Percentiles rank a stretch among this genome's conserved stretches.
Evolutionary conservation across 148 eudicot genomes (phyloP).

Genomic region (Amaranthus palmeri): DNA sequence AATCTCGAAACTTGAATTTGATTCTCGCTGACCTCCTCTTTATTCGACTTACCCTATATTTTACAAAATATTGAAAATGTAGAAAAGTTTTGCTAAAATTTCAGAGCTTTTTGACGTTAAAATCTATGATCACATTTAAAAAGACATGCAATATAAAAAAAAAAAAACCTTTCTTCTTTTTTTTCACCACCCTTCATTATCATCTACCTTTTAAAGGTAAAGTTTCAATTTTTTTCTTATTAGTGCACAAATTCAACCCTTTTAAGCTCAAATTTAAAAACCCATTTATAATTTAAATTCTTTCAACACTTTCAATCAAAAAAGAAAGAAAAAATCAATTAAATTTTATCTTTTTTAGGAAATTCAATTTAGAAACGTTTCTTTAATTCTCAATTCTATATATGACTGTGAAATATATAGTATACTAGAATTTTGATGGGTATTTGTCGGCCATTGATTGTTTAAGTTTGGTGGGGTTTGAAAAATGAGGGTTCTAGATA

Average conservation of each 20-base stretch:
- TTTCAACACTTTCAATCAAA: neutral
- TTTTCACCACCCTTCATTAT: neutral
- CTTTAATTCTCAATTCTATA: neutral
- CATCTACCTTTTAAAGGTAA: conserved; percentile 2
- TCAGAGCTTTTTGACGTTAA: conserved; percentile 14
- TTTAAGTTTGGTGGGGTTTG: conserved; percentile 6
- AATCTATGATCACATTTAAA: neutral
- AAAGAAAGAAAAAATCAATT: too few relatives aligned
- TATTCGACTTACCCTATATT: too few relatives aligned
- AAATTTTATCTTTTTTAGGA: too few relatives aligned
- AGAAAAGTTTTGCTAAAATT: neutral
- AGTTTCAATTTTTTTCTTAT: neutral
- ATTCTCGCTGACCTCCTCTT: too few relatives aligned
- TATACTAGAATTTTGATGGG: neutral
- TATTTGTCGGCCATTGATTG: neutral
- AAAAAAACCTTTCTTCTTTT: neutral
- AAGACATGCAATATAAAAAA: conserved; percentile 15
- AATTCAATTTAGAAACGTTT: too few relatives aligned
- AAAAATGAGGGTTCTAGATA: conserved; percentile 4
- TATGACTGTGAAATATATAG: neutral
- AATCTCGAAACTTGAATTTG: too few relatives aligned
- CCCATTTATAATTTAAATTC: neutral
- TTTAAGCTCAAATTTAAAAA: neutral
- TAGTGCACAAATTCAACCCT: neutral
- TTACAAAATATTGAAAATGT: too few relatives aligned